Percentiles rank a stretch among this genome's conserved stretches.
Conservation (phyloP, 768 basidiomycete species). For the Suillus bovinus region DNA sequence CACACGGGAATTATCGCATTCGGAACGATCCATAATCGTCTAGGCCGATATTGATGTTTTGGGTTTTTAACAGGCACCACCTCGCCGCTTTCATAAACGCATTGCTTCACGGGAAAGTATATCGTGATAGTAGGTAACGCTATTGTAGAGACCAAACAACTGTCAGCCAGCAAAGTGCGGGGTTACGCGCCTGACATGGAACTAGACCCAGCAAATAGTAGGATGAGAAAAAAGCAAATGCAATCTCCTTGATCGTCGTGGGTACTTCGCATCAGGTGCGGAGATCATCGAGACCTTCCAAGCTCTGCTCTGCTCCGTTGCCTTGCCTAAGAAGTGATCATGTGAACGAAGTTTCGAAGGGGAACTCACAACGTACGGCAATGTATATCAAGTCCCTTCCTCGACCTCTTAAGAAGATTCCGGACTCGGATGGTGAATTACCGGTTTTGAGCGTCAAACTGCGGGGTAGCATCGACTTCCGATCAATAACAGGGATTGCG, state of each 20-base stretch:
- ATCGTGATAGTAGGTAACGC: no score
- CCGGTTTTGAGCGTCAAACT: constrained; percentile 9
- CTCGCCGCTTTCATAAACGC: constrained; percentile 9
- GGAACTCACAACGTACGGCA: constrained; percentile 11
- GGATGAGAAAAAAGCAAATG: constrained; percentile 8
- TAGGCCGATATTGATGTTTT: constrained; percentile 1
- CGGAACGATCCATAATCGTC: background rate
- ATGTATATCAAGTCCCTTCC: background rate
- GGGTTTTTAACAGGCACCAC: background rate
- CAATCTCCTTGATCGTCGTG: constrained; percentile 24
- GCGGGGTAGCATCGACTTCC: constrained; percentile 13
- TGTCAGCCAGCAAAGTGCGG: background rate
- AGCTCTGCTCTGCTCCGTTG: constrained; percentile 13
- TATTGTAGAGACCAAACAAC: background rate
- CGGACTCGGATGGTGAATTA: constrained; percentile 6
- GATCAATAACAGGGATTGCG: constrained; percentile 1
- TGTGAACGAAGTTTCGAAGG: constrained; percentile 10
- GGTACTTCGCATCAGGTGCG: constrained; percentile 20
- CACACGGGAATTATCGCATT: constrained; percentile 21
- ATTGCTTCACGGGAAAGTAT: background rate
- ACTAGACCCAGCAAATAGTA: no score
- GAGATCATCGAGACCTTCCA: constrained; percentile 15
- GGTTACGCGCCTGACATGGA: constrained; percentile 14
- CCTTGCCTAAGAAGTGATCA: constrained; percentile 2
- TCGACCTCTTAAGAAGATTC: background rate